phyloP scores from a whole-genome alignment of 306 rosid species.

The Malus sylvestris region DNA sequence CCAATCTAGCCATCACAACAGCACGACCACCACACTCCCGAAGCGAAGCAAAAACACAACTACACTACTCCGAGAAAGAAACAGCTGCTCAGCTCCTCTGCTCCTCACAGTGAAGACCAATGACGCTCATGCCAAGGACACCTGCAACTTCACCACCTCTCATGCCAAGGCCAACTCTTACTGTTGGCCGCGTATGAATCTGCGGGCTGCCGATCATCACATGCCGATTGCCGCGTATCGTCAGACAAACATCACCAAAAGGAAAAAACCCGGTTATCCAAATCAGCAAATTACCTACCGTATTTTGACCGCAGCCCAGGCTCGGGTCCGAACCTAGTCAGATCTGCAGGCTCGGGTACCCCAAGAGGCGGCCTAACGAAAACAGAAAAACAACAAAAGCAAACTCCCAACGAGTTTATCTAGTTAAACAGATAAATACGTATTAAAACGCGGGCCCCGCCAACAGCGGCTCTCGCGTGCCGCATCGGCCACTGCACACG shows the following conservation, averaged over 20 bases:
- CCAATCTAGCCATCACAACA: too few relatives aligned
- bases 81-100: too few relatives aligned
- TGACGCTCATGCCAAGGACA: too few relatives aligned
- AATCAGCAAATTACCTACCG: neutral
- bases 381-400: neutral
- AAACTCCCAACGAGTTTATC: conserved; percentile 2
- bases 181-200: conserved; percentile 33
- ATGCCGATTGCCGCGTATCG: conserved; percentile 15
- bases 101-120: too few relatives aligned
- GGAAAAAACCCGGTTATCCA: neutral
- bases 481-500: conserved; percentile 68
- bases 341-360: neutral
- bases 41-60: too few relatives aligned
- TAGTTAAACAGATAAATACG: neutral
- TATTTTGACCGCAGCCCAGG: neutral
- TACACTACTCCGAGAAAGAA: too few relatives aligned
- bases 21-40: too few relatives aligned
- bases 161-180: neutral
- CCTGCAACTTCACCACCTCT: too few relatives aligned
- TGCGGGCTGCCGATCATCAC: neutral
- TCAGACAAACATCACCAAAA: neutral
- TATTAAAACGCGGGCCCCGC: conserved; percentile 39
- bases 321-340: conserved; percentile 22
- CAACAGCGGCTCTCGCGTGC: conserved; percentile 70
- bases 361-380: neutral